A percentile compares a stretch with the other conserved stretches of the same genome.
phyloP scores from a whole-genome alignment of 352 stramenopile genomes.

The Phytophthora citrophthora region DNA sequence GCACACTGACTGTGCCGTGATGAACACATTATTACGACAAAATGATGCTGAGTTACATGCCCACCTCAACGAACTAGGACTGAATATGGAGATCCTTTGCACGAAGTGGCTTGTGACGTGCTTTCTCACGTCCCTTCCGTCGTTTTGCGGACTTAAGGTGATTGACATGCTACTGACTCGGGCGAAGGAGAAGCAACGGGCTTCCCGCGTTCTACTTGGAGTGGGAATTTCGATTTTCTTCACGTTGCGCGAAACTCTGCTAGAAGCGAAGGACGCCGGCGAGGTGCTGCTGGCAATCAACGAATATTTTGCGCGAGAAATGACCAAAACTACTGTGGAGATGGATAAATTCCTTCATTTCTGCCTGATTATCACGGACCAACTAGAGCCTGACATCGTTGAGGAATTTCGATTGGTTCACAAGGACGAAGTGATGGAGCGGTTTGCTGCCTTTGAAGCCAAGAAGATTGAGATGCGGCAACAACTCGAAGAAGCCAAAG shows the following conservation, averaged over 20 bases:
- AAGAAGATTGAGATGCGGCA: conserved; percentile 89
- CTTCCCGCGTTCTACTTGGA: conserved; percentile 73
- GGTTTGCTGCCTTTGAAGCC: conserved; percentile 77
- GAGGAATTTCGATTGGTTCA: conserved; percentile 77
- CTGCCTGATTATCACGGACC: conserved; percentile 67
- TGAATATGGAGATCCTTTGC: conserved; percentile 91
- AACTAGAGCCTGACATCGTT: conserved; percentile 76
- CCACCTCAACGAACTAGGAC: conserved; percentile 70
- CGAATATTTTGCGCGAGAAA: conserved; percentile 76
- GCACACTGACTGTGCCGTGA: conserved; percentile 83
- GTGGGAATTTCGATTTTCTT: conserved; percentile 86
- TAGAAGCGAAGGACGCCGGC: conserved; percentile 78
- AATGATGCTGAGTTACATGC: conserved; percentile 79
- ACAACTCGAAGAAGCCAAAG: conserved; percentile 76
- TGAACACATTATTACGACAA: conserved; percentile 79
- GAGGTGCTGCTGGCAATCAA: conserved; percentile 83
- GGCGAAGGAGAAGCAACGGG: conserved; percentile 63
- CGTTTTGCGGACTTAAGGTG: conserved; percentile 76
- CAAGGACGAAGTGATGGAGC: conserved; percentile 84
- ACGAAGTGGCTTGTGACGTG: conserved; percentile 91
- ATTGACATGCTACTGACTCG: conserved; percentile 81
- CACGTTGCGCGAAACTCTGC: conserved; percentile 54
- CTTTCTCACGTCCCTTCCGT: conserved; percentile 78
- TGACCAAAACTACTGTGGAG: conserved; percentile 67
- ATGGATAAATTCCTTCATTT: conserved; percentile 79